Evolutionary conservation across 805 yeast species (phyloP).

Genomic region (Blastobotrys parvus): DNA sequence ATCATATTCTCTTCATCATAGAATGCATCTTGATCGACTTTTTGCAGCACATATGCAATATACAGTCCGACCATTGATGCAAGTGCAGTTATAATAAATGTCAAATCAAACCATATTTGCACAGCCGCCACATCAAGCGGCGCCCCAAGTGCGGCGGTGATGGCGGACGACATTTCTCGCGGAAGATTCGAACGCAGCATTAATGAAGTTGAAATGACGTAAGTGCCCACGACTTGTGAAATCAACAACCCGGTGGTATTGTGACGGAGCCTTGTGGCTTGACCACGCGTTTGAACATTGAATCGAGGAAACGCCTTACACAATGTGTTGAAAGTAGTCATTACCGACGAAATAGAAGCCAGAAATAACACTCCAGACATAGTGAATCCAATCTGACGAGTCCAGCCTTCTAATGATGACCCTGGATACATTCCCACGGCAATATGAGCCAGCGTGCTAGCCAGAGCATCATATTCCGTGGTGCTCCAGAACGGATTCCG

Average conservation of each 20-base stretch:
- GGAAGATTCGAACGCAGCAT: slow-evolving; percentile 34
- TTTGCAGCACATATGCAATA: slow-evolving; percentile 10
- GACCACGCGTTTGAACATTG: slow-evolving; percentile 2
- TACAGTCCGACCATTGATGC: slow-evolving; percentile 22
- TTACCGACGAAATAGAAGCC: slow-evolving; percentile 31
- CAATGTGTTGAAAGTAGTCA: slow-evolving; percentile 26
- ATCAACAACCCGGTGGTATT: slow-evolving; percentile 21
- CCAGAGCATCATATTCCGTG: slow-evolving; percentile 17
- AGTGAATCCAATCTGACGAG: slow-evolving; percentile 33
- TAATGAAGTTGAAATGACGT: slow-evolving; percentile 33
- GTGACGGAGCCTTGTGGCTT: slow-evolving; percentile 9
- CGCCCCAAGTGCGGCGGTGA: slow-evolving; percentile 33
- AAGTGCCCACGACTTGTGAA: slow-evolving; percentile 31
- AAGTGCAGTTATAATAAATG: slow-evolving; percentile 26
- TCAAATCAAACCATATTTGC: slow-evolving; percentile 33
- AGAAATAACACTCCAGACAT: slow-evolving; percentile 31
- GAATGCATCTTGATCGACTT: slow-evolving; percentile 4
- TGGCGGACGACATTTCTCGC: slow-evolving; percentile 31
- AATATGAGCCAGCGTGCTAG: slow-evolving; percentile 19
- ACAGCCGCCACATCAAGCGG: slow-evolving; percentile 31
- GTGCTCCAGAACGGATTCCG: slow-evolving; percentile 20
- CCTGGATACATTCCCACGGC: slow-evolving; percentile 6
- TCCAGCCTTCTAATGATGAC: slow-evolving; percentile 22
- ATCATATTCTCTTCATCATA: slow-evolving; percentile 18
- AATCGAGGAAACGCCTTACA: slow-evolving; percentile 26